These are phyloP conservation scores for Prunella vulgaris DNA, from an alignment of 257 asterid genomes.

Conservation along the genomic window DNA sequence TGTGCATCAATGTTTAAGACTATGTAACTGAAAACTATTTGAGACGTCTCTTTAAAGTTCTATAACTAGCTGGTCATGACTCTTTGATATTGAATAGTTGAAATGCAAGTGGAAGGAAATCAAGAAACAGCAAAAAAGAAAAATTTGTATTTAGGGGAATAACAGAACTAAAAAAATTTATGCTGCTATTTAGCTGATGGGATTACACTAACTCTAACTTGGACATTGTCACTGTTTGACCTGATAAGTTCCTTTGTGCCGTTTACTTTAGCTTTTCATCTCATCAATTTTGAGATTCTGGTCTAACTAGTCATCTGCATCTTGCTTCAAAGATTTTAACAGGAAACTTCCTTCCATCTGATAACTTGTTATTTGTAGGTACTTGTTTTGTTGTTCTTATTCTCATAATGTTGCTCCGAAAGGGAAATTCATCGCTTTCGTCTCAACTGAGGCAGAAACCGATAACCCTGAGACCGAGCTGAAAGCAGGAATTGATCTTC, in stretches of 20 bases:
- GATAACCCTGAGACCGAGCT: constrained; percentile 85
- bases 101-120: no score
- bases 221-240: not conserved
- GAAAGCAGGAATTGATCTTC: constrained; percentile 87
- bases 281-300: not conserved
- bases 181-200: constrained; percentile 2
- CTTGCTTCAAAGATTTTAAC: not conserved
- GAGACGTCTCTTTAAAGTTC: not conserved
- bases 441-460: constrained; percentile 92
- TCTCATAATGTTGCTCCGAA: constrained; percentile 98
- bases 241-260: not conserved
- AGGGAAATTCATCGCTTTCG: constrained; percentile 92
- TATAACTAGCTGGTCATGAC: not conserved
- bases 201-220: not conserved
- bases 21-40: not conserved
- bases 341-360: constrained; percentile 3
- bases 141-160: not conserved
- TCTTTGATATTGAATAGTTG: not conserved
- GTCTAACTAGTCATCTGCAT: not conserved
- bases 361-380: constrained; percentile 47
- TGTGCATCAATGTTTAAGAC: not conserved
- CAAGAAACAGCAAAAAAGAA: not conserved
- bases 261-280: not conserved
- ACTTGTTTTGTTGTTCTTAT: constrained; percentile 90
- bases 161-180: not conserved